phyloP scores from a whole-genome alignment of 2,329 filamentous ascomycete genomes.

The Xylariaceae sp. region DNA sequence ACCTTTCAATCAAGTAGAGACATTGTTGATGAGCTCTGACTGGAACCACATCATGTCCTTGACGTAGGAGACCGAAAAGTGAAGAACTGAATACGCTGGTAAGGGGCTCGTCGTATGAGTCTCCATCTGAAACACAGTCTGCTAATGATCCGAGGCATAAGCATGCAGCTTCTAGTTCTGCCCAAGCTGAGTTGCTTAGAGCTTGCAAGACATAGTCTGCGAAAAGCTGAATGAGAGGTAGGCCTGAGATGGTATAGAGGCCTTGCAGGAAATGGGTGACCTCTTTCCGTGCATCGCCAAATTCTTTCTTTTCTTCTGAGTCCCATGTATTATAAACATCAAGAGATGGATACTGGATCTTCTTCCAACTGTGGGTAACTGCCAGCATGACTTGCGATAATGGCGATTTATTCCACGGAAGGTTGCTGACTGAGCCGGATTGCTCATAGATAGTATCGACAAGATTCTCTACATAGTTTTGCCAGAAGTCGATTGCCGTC shows the following conservation, averaged over 20 bases:
- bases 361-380: constrained; percentile 63
- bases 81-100: constrained; percentile 57
- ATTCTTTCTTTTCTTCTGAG: constrained; percentile 61
- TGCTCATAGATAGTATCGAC: constrained; percentile 54
- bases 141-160: constrained; percentile 64
- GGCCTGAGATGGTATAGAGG: constrained; percentile 59
- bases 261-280: constrained; percentile 74
- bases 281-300: constrained; percentile 71
- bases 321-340: constrained; percentile 63
- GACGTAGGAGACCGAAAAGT: constrained; percentile 52
- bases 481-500: constrained; percentile 76
- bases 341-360: constrained; percentile 62
- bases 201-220: constrained; percentile 51
- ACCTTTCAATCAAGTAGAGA: constrained; percentile 66
- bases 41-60: constrained; percentile 51
- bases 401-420: constrained; percentile 56
- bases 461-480: constrained; percentile 66
- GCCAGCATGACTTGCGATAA: constrained; percentile 59
- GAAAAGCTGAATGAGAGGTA: constrained; percentile 54
- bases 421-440: constrained; percentile 44
- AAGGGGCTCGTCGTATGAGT: constrained; percentile 56
- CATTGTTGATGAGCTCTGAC: constrained; percentile 63
- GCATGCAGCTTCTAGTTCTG: constrained; percentile 56
- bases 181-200: constrained; percentile 48
- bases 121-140: constrained; percentile 59